Percentiles rank a stretch among this genome's conserved stretches.
Evolutionary conservation across 306 rosid genomes (phyloP).

Genomic region (Sphenostylis stenocarpa): DNA sequence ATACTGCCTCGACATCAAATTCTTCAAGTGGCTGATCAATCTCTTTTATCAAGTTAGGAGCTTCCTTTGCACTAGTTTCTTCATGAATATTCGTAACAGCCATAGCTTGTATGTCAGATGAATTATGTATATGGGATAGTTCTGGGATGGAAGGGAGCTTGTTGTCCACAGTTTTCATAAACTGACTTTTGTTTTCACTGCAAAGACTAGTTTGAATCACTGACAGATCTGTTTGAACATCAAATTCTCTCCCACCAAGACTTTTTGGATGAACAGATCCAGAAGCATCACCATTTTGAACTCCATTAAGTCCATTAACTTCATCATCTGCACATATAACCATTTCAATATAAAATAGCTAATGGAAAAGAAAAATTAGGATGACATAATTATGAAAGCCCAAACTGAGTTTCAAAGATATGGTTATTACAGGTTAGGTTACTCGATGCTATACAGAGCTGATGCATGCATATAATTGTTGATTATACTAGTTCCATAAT

Average conservation of each 20-base stretch:
- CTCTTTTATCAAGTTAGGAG: slow-evolving; percentile 23
- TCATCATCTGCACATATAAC: slow-evolving; percentile 39
- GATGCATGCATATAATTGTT: background rate
- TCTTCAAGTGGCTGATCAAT: slow-evolving; percentile 35
- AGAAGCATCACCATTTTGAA: slow-evolving; percentile 32
- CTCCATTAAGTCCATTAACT: slow-evolving; percentile 31
- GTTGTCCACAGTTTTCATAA: background rate
- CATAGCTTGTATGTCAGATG: slow-evolving; percentile 18
- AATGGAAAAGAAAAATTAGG: background rate
- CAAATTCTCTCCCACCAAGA: slow-evolving; percentile 14
- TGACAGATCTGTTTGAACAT: slow-evolving; percentile 12
- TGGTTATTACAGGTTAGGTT: background rate
- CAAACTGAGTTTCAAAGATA: background rate
- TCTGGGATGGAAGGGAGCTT: slow-evolving; percentile 10
- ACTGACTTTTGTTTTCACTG: slow-evolving; percentile 17
- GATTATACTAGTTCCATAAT: background rate
- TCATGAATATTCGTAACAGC: background rate
- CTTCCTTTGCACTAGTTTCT: slow-evolving; percentile 26
- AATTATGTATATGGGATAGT: slow-evolving; percentile 15
- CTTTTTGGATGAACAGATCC: slow-evolving; percentile 7
- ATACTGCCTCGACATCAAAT: slow-evolving; percentile 49
- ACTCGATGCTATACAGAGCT: background rate
- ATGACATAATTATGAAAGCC: background rate
- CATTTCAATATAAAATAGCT: slow-evolving; percentile 18
- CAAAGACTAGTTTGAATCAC: slow-evolving; percentile 14